Conservation (phyloP, 768 basidiomycete species). For the Dendrothele bispora region DNA sequence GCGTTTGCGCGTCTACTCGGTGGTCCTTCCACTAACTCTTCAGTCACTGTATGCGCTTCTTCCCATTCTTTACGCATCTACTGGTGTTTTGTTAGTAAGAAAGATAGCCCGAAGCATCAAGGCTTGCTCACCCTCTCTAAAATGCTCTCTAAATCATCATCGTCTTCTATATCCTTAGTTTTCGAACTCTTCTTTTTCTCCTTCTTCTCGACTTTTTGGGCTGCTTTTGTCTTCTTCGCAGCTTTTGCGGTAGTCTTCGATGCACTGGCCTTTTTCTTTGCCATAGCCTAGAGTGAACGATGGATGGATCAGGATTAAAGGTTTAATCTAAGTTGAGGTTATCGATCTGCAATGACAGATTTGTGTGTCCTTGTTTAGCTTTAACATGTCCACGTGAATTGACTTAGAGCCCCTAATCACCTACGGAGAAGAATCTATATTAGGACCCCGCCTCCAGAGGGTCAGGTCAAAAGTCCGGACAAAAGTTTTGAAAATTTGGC, state of each 20-base stretch:
- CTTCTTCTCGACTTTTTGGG: constrained; percentile 69
- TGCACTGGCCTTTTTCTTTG: constrained; percentile 50
- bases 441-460: too few species aligned
- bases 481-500: too few species aligned
- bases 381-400: too few species aligned
- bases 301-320: too few species aligned
- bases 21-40: constrained; percentile 81
- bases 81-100: constrained; percentile 22
- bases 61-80: constrained; percentile 88
- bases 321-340: too few species aligned
- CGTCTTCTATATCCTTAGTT: constrained; percentile 47
- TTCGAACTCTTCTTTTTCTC: constrained; percentile 56
- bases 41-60: constrained; percentile 75
- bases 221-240: constrained; percentile 65
- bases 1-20: constrained; percentile 84
- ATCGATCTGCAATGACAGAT: too few species aligned
- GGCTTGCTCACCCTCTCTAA: constrained; percentile 62
- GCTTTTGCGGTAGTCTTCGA: constrained; percentile 50
- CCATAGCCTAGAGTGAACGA: constrained; percentile 44
- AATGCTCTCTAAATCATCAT: constrained; percentile 81
- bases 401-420: too few species aligned
- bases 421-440: too few species aligned
- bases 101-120: neutral
- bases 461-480: too few species aligned
- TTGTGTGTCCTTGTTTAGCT: too few species aligned